Percentiles rank a stretch among this genome's conserved stretches.
Evolutionary conservation across 177 flowering plant species (phyloP).

Genomic region (Vitis hybrid): DNA sequence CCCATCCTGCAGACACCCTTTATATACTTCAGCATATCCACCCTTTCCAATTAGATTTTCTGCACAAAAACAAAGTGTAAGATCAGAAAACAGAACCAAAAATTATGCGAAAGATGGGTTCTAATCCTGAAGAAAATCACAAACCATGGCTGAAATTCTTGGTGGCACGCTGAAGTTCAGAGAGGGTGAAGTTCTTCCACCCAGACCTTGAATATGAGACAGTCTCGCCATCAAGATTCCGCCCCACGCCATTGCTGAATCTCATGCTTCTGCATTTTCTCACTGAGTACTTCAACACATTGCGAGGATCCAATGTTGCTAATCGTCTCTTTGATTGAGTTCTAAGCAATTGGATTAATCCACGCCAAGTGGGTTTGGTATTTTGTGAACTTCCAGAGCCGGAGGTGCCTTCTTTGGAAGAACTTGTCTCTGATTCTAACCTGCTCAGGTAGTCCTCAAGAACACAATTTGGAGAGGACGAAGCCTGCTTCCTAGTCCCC

Average conservation of each 20-base stretch:
- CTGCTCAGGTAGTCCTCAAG: slow-evolving; percentile 55
- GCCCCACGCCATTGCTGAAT: slow-evolving; percentile 10
- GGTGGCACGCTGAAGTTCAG: slow-evolving; percentile 58
- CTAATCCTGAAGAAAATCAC: not conserved
- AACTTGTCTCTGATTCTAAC: slow-evolving; percentile 36
- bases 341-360: slow-evolving; percentile 19
- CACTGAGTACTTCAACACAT: slow-evolving; percentile 21
- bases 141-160: slow-evolving; percentile 51
- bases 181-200: slow-evolving; percentile 37
- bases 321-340: slow-evolving; percentile 17
- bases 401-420: slow-evolving; percentile 21
- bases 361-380: slow-evolving; percentile 18
- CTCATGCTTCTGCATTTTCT: slow-evolving; percentile 42
- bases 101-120: not conserved
- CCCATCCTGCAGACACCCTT: slow-evolving; percentile 34
- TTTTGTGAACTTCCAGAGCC: slow-evolving; percentile 13
- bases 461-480: slow-evolving; percentile 38
- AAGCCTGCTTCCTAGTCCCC: slow-evolving; percentile 24
- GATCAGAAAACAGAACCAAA: not conserved
- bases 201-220: slow-evolving; percentile 27
- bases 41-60: slow-evolving; percentile 49
- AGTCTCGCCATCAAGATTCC: slow-evolving; percentile 7
- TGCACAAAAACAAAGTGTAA: slow-evolving; percentile 13
- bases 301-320: slow-evolving; percentile 18
- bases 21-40: slow-evolving; percentile 57